Percentiles rank a stretch among this genome's conserved stretches.
Conservation (phyloP, 192 early-diverging fungal species). For the Dissophora ornata region DNA sequence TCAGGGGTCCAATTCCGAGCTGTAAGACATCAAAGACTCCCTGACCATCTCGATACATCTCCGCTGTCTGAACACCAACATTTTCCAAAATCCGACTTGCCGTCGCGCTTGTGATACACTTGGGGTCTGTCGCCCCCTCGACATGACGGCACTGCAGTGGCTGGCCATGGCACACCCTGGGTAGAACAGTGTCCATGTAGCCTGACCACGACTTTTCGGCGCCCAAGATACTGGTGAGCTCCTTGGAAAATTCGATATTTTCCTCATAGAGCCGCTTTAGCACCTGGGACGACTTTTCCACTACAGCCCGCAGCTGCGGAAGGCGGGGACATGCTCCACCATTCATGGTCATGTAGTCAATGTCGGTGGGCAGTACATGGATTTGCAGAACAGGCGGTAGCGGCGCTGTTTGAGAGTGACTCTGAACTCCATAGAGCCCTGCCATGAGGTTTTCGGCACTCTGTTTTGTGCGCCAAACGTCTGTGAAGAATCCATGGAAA, state of each 20-base stretch:
- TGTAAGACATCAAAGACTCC: constrained; percentile 29
- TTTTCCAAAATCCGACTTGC: constrained; percentile 21
- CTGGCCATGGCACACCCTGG: constrained; percentile 32
- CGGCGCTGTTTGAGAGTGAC: not conserved
- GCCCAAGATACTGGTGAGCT: constrained; percentile 24
- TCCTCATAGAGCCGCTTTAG: constrained; percentile 22
- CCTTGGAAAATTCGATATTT: constrained; percentile 17
- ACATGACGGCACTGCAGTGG: constrained; percentile 37
- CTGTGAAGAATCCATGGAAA: not conserved
- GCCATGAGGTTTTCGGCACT: constrained; percentile 51
- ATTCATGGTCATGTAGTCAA: constrained; percentile 46
- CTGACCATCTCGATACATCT: constrained; percentile 22
- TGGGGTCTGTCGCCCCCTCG: not conserved
- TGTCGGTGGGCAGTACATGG: constrained; percentile 34
- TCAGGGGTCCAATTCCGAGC: constrained; percentile 40
- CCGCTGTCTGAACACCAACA: constrained; percentile 20
- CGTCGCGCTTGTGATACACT: constrained; percentile 15
- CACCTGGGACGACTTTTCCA: constrained; percentile 25
- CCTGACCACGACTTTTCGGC: constrained; percentile 29
- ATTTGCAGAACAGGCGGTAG: constrained; percentile 32
- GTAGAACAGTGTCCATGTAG: constrained; percentile 45
- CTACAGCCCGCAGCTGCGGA: constrained; percentile 1
- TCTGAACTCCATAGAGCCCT: constrained; percentile 34
- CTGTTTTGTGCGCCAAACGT: constrained; percentile 48
- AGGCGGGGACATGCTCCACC: constrained; percentile 35